Evolutionary conservation across 2,329 filamentous ascomycete species (phyloP).

Genomic region (Clonostachys byssicola): DNA sequence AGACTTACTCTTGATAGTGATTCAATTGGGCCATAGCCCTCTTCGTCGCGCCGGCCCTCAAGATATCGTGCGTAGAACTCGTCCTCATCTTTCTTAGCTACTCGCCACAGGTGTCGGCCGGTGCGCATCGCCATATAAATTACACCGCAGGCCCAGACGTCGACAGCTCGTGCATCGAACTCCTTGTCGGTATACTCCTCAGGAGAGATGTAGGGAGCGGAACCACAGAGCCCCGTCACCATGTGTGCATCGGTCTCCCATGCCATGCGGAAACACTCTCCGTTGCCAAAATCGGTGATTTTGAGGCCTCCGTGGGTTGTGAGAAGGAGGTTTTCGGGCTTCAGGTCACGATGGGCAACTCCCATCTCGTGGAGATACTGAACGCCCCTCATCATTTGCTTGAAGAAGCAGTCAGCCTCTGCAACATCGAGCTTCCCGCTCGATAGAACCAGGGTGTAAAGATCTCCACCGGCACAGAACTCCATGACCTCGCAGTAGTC

Average conservation of each 20-base stretch:
- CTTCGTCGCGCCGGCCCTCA: constrained; percentile 87
- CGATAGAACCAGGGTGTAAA: constrained; percentile 89
- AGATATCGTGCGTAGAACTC: constrained; percentile 96
- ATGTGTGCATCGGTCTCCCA: constrained; percentile 99
- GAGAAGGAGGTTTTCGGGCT: constrained; percentile 92
- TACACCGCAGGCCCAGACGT: constrained; percentile 96
- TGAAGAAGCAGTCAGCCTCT: constrained; percentile 98
- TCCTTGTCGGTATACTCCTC: constrained; percentile 95
- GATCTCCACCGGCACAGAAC: constrained; percentile 92
- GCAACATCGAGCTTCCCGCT: constrained; percentile 87
- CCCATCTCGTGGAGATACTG: constrained; percentile 99
- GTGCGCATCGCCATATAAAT: constrained; percentile 99
- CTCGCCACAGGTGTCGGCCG: constrained; percentile 89
- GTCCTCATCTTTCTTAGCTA: constrained; percentile 96
- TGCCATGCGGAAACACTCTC: constrained; percentile 98
- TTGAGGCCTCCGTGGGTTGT: constrained; percentile 92
- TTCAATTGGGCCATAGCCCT: constrained; percentile 95
- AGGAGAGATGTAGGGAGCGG: constrained; percentile 93
- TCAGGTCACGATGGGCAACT: constrained; percentile 92
- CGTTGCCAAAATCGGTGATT: constrained; percentile 98
- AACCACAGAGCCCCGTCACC: constrained; percentile 95
- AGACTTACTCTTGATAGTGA: constrained; percentile 33
- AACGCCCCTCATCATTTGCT: constrained; percentile 97
- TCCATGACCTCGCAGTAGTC: constrained; percentile 99
- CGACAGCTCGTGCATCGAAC: constrained; percentile 95